Percentiles rank a stretch among this genome's conserved stretches.
phyloP scores from a whole-genome alignment of 768 basidiomycete genomes.

The Auriscalpium vulgare region DNA sequence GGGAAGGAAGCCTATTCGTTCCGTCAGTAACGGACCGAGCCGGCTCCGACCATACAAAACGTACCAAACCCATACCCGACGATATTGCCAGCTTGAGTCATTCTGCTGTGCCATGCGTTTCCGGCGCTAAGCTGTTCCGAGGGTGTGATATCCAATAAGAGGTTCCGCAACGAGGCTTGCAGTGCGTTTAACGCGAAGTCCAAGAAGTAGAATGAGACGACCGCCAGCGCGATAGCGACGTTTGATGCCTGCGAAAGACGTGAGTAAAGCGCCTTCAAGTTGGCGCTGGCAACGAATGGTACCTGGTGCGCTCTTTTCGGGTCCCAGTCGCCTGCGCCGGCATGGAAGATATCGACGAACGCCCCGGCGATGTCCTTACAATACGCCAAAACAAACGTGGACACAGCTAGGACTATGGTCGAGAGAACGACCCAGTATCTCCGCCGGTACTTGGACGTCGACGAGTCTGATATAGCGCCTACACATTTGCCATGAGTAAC shows the following conservation, averaged over 20 bases:
- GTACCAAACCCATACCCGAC: conserved; percentile 87
- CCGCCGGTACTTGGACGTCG: conserved; percentile 81
- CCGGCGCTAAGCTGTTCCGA: conserved; percentile 84
- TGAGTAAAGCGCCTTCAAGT: not conserved
- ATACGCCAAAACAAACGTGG: conserved; percentile 77
- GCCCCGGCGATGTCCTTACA: conserved; percentile 65
- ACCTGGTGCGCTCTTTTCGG: conserved; percentile 60
- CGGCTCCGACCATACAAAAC: conserved; percentile 15
- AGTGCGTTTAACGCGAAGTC: conserved; percentile 98
- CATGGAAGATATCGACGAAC: conserved; percentile 68
- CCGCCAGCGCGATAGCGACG: conserved; percentile 77
- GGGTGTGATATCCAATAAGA: conserved; percentile 88
- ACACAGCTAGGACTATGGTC: conserved; percentile 69
- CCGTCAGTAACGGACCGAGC: not conserved
- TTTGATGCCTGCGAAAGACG: conserved; percentile 42
- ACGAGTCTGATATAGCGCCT: conserved; percentile 96
- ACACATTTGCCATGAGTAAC: no score
- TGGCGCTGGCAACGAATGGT: not conserved
- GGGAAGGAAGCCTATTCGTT: conserved; percentile 73
- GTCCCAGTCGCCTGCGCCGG: conserved; percentile 84
- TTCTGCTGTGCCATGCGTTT: conserved; percentile 96
- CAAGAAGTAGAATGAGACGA: conserved; percentile 85
- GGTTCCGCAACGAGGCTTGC: conserved; percentile 86
- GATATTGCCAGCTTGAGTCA: conserved; percentile 96
- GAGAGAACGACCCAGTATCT: conserved; percentile 92